Base-by-base conservation (phyloP, 2,329 filamentous ascomycete genomes). In the Colletotrichum aenigma region DNA sequence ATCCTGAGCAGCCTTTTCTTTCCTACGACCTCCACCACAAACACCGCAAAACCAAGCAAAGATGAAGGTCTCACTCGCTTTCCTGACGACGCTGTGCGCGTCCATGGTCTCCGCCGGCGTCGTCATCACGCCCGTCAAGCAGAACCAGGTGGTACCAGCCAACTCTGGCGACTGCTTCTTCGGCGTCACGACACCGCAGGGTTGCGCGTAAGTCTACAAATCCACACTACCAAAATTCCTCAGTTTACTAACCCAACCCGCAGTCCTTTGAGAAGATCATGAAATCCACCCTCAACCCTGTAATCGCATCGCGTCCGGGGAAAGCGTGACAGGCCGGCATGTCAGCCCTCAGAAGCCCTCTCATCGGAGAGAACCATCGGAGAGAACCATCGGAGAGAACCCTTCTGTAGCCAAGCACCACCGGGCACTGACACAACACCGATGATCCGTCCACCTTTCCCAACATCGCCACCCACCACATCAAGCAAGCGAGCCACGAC, bases 101-200 rank as follows among this genome's bases (percentile, higher is more conserved):
- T 87, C 88, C 4, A 80, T 90, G 66, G 88, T 81, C 79, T 87
- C 83, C 77, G 90, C 90, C 32, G 89, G 87, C 71, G 86, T 92
- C 65, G 89, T 92, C 80, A 88, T 90, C 80, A 90, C 88, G 6
- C 90, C 90, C 66, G 86, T 92, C 78, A 83, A 81, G 56, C 75
- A 81, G 26, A 83, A 91, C 76, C 89, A 91, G 81, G 84, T 91
- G 38, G 87, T 92, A n/a, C 79, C 84, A 32, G 78, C 81, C 21
- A 70, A 64, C 18, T 43, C 79, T 3, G 88, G 86, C 32, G 90
- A 92, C 80, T 92, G 90, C 80, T 89, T 87, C 78, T 90, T 88
- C 79, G 90, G 90, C 38, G 88, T 90, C 21, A 86, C 87, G 7
- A 92, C 90, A 36, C 89, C 90, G 6, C 83, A 86, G 70, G 90